Percentiles rank a stretch among this genome's conserved stretches.
Evolutionary conservation across 2,329 filamentous ascomycete species (phyloP).

Genomic region (Phyllosticta ampelicida): DNA sequence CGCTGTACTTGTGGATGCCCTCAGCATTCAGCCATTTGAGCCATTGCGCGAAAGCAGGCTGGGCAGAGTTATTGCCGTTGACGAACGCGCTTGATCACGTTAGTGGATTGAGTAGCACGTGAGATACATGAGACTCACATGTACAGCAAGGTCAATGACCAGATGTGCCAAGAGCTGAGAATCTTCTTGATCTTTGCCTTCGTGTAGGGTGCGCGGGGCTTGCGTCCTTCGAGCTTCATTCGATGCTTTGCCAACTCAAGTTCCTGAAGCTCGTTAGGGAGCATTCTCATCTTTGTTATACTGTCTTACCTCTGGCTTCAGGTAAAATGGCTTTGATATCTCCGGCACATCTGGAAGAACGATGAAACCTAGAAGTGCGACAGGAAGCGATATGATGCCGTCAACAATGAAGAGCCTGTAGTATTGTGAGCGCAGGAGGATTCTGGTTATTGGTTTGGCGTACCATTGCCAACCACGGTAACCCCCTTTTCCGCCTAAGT

Average conservation of each 20-base stretch:
- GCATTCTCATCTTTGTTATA: constrained; percentile 16
- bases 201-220: constrained; percentile 36
- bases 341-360: constrained; percentile 41
- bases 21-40: constrained; percentile 28
- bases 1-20: constrained; percentile 31
- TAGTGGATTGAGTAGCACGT: not conserved
- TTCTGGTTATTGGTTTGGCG: not conserved
- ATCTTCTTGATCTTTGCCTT: constrained; percentile 48
- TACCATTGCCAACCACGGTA: constrained; percentile 44
- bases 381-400: constrained; percentile 42
- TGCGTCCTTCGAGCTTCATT: constrained; percentile 41
- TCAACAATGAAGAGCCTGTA: constrained; percentile 40
- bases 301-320: constrained; percentile 26
- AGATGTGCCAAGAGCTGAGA: constrained; percentile 55
- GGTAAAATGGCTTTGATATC: constrained; percentile 40
- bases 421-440: not conserved
- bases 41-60: constrained; percentile 46
- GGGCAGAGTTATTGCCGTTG: constrained; percentile 41
- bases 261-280: constrained; percentile 20
- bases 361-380: constrained; percentile 41
- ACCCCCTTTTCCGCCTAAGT: constrained; percentile 37
- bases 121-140: constrained; percentile 28
- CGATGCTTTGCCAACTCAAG: constrained; percentile 36
- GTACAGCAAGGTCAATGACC: constrained; percentile 47
- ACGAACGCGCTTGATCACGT: constrained; percentile 41